Conservation (phyloP, 1,284 basidiomycete species). For the Rhizoctonia solani region DNA sequence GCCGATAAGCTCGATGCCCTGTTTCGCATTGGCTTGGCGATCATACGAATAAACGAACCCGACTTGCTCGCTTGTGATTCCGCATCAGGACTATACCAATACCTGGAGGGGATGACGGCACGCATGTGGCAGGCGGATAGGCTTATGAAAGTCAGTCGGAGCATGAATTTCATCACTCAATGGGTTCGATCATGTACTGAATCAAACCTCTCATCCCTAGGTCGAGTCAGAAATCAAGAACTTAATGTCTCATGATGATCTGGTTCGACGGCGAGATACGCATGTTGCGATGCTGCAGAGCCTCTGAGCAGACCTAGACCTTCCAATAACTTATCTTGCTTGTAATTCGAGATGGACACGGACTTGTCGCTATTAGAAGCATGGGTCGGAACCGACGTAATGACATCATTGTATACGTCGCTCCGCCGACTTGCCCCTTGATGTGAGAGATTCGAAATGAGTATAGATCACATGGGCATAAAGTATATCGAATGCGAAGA, state of each 20-base stretch:
- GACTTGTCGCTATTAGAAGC: neutral
- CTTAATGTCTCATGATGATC: conserved; percentile 68
- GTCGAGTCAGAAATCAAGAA: conserved; percentile 69
- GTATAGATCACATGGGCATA: neutral
- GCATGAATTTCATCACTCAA: conserved; percentile 3
- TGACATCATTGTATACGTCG: conserved; percentile 19
- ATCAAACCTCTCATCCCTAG: conserved; percentile 46
- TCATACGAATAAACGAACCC: conserved; percentile 80
- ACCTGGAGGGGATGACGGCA: conserved; percentile 83
- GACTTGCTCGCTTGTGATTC: conserved; percentile 83
- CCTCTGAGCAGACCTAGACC: neutral
- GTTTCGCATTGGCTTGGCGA: conserved; percentile 88
- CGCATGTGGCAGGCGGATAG: conserved; percentile 92
- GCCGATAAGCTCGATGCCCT: conserved; percentile 90
- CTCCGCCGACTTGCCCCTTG: neutral
- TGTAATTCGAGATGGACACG: neutral
- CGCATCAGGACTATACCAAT: conserved; percentile 83
- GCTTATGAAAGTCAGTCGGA: conserved; percentile 70
- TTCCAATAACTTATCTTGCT: neutral
- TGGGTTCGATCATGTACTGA: neutral
- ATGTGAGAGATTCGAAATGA: neutral
- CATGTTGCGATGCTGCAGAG: conserved; percentile 49
- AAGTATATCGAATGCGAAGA: neutral
- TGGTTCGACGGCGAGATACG: conserved; percentile 64
- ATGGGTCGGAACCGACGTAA: neutral